These are phyloP conservation scores for Quercus agrifolia DNA, from an alignment of 306 rosid species.

Conservation along the genomic window DNA sequence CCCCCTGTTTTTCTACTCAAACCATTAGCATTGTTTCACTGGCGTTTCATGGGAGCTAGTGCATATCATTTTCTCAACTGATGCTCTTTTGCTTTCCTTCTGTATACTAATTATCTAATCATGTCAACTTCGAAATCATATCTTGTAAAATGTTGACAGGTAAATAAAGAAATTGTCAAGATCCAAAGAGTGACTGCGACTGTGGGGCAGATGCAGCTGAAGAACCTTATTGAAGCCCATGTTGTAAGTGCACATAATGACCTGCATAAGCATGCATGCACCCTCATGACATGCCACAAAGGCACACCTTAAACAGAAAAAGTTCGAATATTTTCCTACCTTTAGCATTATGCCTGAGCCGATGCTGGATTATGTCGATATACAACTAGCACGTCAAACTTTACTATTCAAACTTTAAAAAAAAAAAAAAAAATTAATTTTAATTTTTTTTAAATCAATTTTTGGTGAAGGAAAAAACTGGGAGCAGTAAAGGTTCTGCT, in stretches of 20 bases:
- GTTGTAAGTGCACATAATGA: conserved; percentile 66
- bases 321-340: background rate
- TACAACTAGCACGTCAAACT: background rate
- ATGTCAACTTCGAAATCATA: background rate
- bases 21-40: background rate
- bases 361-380: background rate
- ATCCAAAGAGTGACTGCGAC: conserved; percentile 85
- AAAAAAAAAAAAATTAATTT: too few species aligned
- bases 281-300: background rate
- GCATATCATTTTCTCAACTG: background rate
- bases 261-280: conserved; percentile 19
- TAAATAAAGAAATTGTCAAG: conserved; percentile 91
- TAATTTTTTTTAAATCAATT: background rate
- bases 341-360: background rate
- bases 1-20: background rate
- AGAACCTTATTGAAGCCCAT: conserved; percentile 91
- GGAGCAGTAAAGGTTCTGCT: conserved; percentile 74
- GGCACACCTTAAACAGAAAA: background rate
- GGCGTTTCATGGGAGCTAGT: background rate
- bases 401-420: background rate
- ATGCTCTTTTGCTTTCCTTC: conserved; percentile 1
- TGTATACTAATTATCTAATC: background rate
- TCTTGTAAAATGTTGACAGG: conserved; percentile 44
- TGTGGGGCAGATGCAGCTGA: conserved; percentile 93
- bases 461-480: conserved; percentile 79